Conservation (phyloP, 2,329 filamentous ascomycete species). For the Beauveria pseudobassiana region DNA sequence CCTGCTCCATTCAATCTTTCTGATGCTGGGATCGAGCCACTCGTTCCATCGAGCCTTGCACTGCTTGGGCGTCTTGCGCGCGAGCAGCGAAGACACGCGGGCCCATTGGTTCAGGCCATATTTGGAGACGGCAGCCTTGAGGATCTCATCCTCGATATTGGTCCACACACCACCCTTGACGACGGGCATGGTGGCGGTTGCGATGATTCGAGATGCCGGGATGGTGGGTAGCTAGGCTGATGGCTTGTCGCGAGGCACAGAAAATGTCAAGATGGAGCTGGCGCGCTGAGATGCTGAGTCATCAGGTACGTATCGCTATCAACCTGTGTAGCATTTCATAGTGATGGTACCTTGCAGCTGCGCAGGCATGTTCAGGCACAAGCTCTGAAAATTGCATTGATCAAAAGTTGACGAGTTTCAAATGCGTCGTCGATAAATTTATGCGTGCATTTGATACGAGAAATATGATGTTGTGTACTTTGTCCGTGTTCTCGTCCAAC, state of each 20-base stretch:
- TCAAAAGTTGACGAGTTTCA: not conserved
- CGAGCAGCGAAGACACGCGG: conserved; percentile 91
- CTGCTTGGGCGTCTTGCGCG: conserved; percentile 96
- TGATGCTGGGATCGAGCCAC: conserved; percentile 96
- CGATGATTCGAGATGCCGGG: conserved; percentile 5
- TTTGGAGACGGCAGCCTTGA: conserved; percentile 91
- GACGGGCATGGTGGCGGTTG: conserved; percentile 51
- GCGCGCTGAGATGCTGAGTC: conserved; percentile 5
- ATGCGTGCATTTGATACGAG: not conserved
- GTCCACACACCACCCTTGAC: conserved; percentile 71
- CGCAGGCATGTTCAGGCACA: not conserved
- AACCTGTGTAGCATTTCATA: not conserved
- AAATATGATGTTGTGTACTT: too few species aligned
- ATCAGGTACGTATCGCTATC: conserved; percentile 1
- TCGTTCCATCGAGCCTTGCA: conserved; percentile 98
- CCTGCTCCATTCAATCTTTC: conserved; percentile 98
- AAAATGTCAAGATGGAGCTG: conserved; percentile 9
- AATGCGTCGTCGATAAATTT: not conserved
- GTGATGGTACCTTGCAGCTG: not conserved
- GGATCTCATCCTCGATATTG: conserved; percentile 85
- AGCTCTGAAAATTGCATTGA: not conserved
- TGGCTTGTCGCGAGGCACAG: not conserved
- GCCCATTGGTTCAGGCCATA: conserved; percentile 98
- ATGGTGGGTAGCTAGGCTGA: not conserved
- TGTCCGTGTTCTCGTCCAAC: too few species aligned